Percentiles rank a stretch among this genome's conserved stretches.
Conservation (phyloP, 371 early-diverging fungal species). For the Mortierella sp. region DNA sequence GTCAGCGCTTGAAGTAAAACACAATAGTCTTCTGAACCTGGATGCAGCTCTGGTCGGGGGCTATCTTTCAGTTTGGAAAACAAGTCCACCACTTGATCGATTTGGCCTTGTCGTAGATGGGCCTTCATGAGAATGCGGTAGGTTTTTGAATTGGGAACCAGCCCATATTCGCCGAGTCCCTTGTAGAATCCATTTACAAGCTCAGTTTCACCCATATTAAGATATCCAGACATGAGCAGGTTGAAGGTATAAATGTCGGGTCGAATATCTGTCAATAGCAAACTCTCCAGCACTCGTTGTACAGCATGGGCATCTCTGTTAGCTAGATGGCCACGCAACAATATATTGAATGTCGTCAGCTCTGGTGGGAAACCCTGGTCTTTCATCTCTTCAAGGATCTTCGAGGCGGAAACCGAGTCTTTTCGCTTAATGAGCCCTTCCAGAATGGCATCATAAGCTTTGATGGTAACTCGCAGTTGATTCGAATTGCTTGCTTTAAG, state of each 20-base stretch:
- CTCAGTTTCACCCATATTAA: slow-evolving; percentile 46
- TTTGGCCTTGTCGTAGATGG: slow-evolving; percentile 34
- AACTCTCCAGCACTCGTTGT: slow-evolving; percentile 39
- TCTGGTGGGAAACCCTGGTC: slow-evolving; percentile 25
- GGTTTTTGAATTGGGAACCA: slow-evolving; percentile 53
- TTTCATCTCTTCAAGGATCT: slow-evolving; percentile 44
- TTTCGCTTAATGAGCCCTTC: slow-evolving; percentile 19
- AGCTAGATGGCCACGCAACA: slow-evolving; percentile 35
- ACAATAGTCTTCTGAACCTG: slow-evolving; percentile 35
- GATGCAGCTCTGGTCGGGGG: slow-evolving; percentile 21
- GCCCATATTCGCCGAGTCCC: slow-evolving; percentile 56
- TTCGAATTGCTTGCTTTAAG: slow-evolving; percentile 25
- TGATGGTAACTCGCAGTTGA: slow-evolving; percentile 42
- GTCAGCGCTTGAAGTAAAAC: slow-evolving; percentile 39
- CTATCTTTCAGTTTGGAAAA: slow-evolving; percentile 46
- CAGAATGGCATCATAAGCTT: slow-evolving; percentile 34
- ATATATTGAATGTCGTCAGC: slow-evolving; percentile 46
- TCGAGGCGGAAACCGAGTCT: slow-evolving; percentile 28
- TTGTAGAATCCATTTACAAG: slow-evolving; percentile 56
- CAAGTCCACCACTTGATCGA: slow-evolving; percentile 32
- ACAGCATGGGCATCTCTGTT: slow-evolving; percentile 38
- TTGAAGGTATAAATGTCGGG: slow-evolving; percentile 60
- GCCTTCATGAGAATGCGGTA: slow-evolving; percentile 50
- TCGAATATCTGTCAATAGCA: slow-evolving; percentile 53
- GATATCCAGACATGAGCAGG: slow-evolving; percentile 55